Percentiles rank a stretch among this genome's conserved stretches.
These are phyloP conservation scores for Paspalum vaginatum DNA, from an alignment of 176 grass and related monocot species.

Conservation along the genomic window DNA sequence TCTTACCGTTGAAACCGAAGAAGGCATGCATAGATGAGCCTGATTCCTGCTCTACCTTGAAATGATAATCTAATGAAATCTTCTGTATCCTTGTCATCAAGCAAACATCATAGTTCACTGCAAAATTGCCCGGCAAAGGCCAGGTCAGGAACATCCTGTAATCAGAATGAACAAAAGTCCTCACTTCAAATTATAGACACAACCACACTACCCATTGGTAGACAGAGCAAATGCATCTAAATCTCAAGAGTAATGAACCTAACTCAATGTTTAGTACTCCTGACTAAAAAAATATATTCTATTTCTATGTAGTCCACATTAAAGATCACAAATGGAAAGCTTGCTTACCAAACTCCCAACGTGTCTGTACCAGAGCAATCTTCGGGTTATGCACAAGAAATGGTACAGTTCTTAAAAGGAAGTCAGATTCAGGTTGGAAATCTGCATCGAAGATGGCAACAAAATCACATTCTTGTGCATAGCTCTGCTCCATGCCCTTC, in stretches of 20 bases:
- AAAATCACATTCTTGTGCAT: slow-evolving; percentile 64
- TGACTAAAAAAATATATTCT: neutral
- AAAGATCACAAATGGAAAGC: neutral
- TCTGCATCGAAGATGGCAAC: slow-evolving; percentile 85
- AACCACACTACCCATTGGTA: neutral
- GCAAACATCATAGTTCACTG: slow-evolving; percentile 69
- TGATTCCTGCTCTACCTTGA: slow-evolving; percentile 81
- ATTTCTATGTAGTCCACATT: slow-evolving; percentile 5
- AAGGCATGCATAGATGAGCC: slow-evolving; percentile 67
- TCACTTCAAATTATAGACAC: slow-evolving; percentile 38
- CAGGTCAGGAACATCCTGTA: slow-evolving; percentile 47
- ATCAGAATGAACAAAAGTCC: slow-evolving; percentile 37
- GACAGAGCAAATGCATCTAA: neutral
- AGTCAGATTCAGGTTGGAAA: slow-evolving; percentile 70
- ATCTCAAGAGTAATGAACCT: neutral
- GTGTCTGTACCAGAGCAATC: slow-evolving; percentile 71
- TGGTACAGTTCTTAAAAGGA: slow-evolving; percentile 74
- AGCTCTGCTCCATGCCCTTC: slow-evolving; percentile 68
- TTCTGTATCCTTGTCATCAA: slow-evolving; percentile 79
- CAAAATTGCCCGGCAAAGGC: slow-evolving; percentile 54
- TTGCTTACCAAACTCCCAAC: slow-evolving; percentile 74
- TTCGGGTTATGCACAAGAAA: slow-evolving; percentile 71
- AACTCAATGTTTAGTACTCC: neutral
- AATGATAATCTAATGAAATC: slow-evolving; percentile 82
- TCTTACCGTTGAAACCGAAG: slow-evolving; percentile 84